A percentile compares a stretch with the other conserved stretches of the same genome.
These are phyloP conservation scores for Pseudodiploospora longispora DNA, from an alignment of 2,329 filamentous ascomycete species.

Conservation along the genomic window DNA sequence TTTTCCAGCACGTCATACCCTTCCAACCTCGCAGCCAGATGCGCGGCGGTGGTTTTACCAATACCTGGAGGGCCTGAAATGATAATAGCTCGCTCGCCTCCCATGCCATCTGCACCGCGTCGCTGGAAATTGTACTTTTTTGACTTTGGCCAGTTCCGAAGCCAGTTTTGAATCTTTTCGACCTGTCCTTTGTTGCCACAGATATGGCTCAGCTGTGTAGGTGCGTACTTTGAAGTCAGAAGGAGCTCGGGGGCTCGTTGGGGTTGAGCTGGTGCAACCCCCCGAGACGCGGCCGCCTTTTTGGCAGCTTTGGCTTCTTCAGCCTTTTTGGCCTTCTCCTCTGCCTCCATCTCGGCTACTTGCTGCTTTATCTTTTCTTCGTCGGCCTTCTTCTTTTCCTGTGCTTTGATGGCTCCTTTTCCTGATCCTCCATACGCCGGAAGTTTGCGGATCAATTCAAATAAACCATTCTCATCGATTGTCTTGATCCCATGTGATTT, in stretches of 20 bases:
- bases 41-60: slow-evolving; percentile 94
- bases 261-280: slow-evolving; percentile 29
- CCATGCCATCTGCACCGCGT: slow-evolving; percentile 76
- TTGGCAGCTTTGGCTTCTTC: slow-evolving; percentile 45
- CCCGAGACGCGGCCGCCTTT: slow-evolving; percentile 24
- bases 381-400: slow-evolving; percentile 77
- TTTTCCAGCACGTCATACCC: slow-evolving; percentile 91
- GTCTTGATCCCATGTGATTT: slow-evolving; percentile 72
- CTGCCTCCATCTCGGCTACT: slow-evolving; percentile 76
- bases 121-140: slow-evolving; percentile 76
- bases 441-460: slow-evolving; percentile 71
- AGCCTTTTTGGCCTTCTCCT: slow-evolving; percentile 57
- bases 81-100: slow-evolving; percentile 80
- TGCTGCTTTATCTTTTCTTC: slow-evolving; percentile 73
- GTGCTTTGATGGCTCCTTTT: slow-evolving; percentile 77
- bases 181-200: slow-evolving; percentile 90
- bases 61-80: slow-evolving; percentile 93
- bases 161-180: slow-evolving; percentile 83
- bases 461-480: slow-evolving; percentile 88
- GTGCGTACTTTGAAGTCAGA: slow-evolving; percentile 94
- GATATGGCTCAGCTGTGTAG: slow-evolving; percentile 74
- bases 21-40: slow-evolving; percentile 85
- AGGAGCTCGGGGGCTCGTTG: slow-evolving; percentile 54
- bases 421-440: slow-evolving; percentile 82
- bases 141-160: slow-evolving; percentile 71